Evolutionary conservation across 306 rosid species (phyloP).

Genomic region (Dryas alaskensis): DNA sequence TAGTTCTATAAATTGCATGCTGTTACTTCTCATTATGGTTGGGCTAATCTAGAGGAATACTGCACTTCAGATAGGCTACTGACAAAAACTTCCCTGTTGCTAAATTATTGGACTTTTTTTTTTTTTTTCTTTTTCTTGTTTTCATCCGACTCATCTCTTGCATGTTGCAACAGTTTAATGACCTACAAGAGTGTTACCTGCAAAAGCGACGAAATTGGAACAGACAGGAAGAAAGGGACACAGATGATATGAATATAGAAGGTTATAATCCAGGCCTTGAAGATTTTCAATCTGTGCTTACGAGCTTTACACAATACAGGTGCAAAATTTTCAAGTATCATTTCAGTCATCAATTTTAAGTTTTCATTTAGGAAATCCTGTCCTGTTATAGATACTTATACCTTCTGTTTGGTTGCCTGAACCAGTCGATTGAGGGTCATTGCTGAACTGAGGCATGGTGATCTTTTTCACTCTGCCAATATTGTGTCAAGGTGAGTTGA

Average conservation of each 20-base stretch:
- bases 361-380: neutral
- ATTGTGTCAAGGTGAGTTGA: slow-evolving; percentile 79
- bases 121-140: neutral
- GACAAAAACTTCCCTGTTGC: neutral
- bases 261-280: slow-evolving; percentile 76
- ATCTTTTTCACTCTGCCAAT: slow-evolving; percentile 80
- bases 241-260: slow-evolving; percentile 41
- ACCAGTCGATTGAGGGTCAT: slow-evolving; percentile 83
- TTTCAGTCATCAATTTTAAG: neutral
- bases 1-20: too few relatives aligned
- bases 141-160: neutral
- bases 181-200: slow-evolving; percentile 81
- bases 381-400: neutral
- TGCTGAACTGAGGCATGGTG: slow-evolving; percentile 83
- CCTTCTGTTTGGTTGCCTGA: slow-evolving; percentile 30
- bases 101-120: neutral
- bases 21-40: slow-evolving; percentile 2
- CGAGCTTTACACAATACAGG: slow-evolving; percentile 83
- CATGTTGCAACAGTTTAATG: slow-evolving; percentile 54
- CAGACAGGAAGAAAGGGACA: slow-evolving; percentile 51
- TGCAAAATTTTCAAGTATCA: slow-evolving; percentile 21
- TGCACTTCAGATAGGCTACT: neutral
- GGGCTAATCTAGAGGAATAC: neutral
- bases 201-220: slow-evolving; percentile 64
- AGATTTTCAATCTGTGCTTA: slow-evolving; percentile 74